Base-by-base conservation (phyloP, 352 stramenopile genomes). In the Peronospora destructor region DNA sequence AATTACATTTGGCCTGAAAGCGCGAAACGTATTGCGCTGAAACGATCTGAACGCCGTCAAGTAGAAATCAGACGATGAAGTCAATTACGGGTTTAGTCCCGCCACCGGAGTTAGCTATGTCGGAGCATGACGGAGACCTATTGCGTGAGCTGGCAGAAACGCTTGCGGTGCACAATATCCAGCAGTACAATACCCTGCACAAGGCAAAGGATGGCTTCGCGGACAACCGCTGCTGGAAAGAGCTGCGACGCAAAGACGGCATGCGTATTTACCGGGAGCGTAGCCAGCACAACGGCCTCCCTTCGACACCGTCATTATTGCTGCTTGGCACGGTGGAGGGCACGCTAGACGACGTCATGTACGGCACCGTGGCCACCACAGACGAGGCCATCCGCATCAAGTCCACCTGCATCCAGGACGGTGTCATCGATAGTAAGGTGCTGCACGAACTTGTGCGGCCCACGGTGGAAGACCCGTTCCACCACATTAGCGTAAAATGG, bases 291-390 rank as follows among this genome's bases (percentile, higher is more conserved):
- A 56, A 56, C 34, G 53, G 57, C 1, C 11, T 60, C 3, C 57
- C 58, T 12, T 49, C 39, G 0, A 64, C 66, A n/a, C 73, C 71
- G 1, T 78, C 64, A n/a, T 54, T 87, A 40, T 46, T 82, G n/a
- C 58, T 82, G 30, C 48, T 80, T 11, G 76, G 76, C 8, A 71
- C 72, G 5, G 41, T 85, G n/a, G 51, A 66, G 4, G 72, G 74
- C 8, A 63, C 49, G n/a, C 49, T 88, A 28, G 70, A 88, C 21
- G 75, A 85, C 45, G 49, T 83, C 42, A 80, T 88, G 69, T 86
- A 80, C 48, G 73, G 68, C n/a, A 29, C 65, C 10, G 57, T 68
- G 21, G 61, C 67, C 21, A 60, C 62, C 13, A 66, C 66, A 17
- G 62, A 76, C 12, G 65, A 72, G 16, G 56, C 61, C 7, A 78